These are phyloP conservation scores for Apiospora koreana DNA, from an alignment of 2,329 filamentous ascomycete species.

Conservation along the genomic window DNA sequence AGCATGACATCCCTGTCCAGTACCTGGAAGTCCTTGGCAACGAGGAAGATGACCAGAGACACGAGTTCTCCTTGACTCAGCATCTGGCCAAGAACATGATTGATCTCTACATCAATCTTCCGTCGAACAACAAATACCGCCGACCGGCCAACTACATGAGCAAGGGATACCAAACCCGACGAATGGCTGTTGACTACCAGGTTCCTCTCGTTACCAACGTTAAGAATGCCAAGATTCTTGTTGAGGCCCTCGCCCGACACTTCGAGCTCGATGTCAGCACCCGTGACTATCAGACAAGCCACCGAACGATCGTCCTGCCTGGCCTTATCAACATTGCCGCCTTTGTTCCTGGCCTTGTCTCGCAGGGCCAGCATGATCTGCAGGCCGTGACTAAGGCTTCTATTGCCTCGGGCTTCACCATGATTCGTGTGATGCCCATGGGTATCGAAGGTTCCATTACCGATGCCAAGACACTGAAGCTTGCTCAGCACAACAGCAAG, in stretches of 20 bases:
- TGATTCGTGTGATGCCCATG: slow-evolving; percentile 78
- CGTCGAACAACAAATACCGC: slow-evolving; percentile 97
- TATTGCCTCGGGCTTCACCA: slow-evolving; percentile 74
- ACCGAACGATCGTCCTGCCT: slow-evolving; percentile 71
- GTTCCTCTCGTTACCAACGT: slow-evolving; percentile 97
- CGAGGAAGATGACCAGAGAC: slow-evolving; percentile 81
- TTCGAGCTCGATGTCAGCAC: slow-evolving; percentile 81
- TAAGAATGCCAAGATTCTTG: slow-evolving; percentile 96
- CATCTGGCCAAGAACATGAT: slow-evolving; percentile 98
- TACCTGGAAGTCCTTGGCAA: slow-evolving; percentile 86
- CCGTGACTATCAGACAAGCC: slow-evolving; percentile 90
- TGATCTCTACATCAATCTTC: slow-evolving; percentile 97
- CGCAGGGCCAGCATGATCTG: slow-evolving; percentile 66
- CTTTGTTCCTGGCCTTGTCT: slow-evolving; percentile 74
- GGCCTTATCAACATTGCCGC: slow-evolving; percentile 79
- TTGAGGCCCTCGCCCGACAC: slow-evolving; percentile 90
- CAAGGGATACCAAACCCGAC: slow-evolving; percentile 92
- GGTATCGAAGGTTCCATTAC: slow-evolving; percentile 73
- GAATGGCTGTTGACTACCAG: slow-evolving; percentile 98
- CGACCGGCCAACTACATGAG: slow-evolving; percentile 98
- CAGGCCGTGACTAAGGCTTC: slow-evolving; percentile 72
- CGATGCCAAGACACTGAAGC: slow-evolving; percentile 69
- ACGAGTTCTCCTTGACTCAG: slow-evolving; percentile 95
- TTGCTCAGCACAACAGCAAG: slow-evolving; percentile 71
- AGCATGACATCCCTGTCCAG: slow-evolving; percentile 88